Conservation (phyloP, 768 basidiomycete species). For the Krasilnikovozyma curviuscula region DNA sequence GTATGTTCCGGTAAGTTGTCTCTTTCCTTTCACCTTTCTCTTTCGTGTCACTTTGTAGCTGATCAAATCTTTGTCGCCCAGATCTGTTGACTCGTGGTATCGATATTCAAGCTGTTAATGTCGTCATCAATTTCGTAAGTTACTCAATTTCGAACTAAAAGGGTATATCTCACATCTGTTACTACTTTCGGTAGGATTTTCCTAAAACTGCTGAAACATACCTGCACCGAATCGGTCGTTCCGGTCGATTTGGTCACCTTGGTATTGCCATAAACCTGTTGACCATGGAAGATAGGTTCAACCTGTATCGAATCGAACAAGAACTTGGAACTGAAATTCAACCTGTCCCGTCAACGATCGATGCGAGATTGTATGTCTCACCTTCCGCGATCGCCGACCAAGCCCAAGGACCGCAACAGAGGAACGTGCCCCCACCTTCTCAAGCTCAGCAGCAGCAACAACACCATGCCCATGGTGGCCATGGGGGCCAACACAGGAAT, state of each 20-base stretch:
- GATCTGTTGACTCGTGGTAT: constrained; percentile 97
- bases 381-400: constrained; percentile 32
- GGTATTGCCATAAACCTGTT: constrained; percentile 95
- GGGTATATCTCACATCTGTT: background rate
- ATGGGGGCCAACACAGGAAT: too few relatives aligned
- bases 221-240: constrained; percentile 93
- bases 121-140: constrained; percentile 85
- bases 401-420: constrained; percentile 8
- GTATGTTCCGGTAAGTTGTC: constrained; percentile 48
- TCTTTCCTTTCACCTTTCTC: background rate
- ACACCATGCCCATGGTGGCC: too few relatives aligned
- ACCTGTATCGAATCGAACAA: constrained; percentile 93
- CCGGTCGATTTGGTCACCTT: constrained; percentile 89
- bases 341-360: constrained; percentile 79
- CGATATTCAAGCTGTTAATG: constrained; percentile 98
- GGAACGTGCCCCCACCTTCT: too few relatives aligned
- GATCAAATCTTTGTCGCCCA: background rate
- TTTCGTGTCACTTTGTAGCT: background rate
- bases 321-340: constrained; percentile 96
- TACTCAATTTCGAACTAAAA: too few relatives aligned
- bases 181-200: constrained; percentile 35
- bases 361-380: constrained; percentile 80
- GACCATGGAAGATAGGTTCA: constrained; percentile 94
- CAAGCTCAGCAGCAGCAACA: constrained; percentile 14
- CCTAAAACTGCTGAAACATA: constrained; percentile 98